Evolutionary conservation across 2,329 filamentous ascomycete species (phyloP), one percentile per base, ranked within the genome.

Genomic region (Xylaria sp.): DNA sequence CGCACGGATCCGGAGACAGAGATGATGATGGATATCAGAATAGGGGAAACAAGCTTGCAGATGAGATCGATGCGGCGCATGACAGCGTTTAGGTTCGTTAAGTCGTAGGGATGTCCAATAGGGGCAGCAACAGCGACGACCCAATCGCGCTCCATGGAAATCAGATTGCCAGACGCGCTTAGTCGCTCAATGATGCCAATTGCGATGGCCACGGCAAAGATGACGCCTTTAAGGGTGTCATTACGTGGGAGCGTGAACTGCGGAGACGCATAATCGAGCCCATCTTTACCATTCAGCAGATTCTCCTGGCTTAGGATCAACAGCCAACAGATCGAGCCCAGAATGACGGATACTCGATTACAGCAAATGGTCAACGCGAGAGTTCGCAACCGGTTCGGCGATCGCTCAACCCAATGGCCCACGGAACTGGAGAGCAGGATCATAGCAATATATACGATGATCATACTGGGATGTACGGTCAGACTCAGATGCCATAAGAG

Each of bases 51-150:
- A 11, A 84, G 76, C 67, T 84, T 85, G 73, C 82, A 84, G 49
- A 79, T 74, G 2, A 85, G 74, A 63, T 85, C 82, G 61, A 85
- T 84, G 6, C 80, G 74, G 57, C 82, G 74, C 80, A 84, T 84
- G 8, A 76, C 75, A 0, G 81, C 76, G 66, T 84, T 84, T 2
- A 83, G 61, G 59, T 68, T 71, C 1, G 76, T 77, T 35, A 78
- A 67, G 54, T 76, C 73, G 58, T 76, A 76, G 4, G 68, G 60
- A 11, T 66, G 59, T 0, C 71, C 71, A 49, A 65, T 59, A 0
- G 71, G 68, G 37, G 71, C 68, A 8, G 73, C 72, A n/a, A 73
- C 73, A 13, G 71, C 67, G 35, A 73, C 68, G 10, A 78, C 72
- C 76, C 77, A 80, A 63, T 80, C 78, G 16, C 77, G 70, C 67